A percentile compares a stretch with the other conserved stretches of the same genome.
Conservation (phyloP, 305 asterid species). For the Fraxinus floribunda region DNA sequence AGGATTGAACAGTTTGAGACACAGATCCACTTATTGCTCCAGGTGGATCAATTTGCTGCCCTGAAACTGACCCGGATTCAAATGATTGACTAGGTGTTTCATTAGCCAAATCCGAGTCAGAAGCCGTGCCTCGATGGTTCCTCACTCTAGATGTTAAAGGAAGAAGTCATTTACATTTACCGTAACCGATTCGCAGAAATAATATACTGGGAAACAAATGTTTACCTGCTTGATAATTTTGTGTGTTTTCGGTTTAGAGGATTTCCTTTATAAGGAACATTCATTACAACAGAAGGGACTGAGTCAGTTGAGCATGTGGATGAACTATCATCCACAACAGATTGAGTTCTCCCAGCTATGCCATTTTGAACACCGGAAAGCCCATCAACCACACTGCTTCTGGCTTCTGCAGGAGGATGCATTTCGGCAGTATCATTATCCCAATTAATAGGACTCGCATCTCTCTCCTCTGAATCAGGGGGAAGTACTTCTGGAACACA, state of each 20-base stretch:
- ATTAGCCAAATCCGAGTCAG: constrained; percentile 44
- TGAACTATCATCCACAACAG: constrained; percentile 74
- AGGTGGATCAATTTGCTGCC: constrained; percentile 36
- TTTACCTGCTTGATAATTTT: constrained; percentile 68
- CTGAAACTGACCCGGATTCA: constrained; percentile 42
- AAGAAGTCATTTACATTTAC: constrained; percentile 22
- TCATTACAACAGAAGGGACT: constrained; percentile 50
- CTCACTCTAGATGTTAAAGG: constrained; percentile 40
- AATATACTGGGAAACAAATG: not conserved
- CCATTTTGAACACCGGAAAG: constrained; percentile 46
- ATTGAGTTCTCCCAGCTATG: constrained; percentile 48
- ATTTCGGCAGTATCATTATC: constrained; percentile 66
- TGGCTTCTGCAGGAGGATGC: constrained; percentile 50
- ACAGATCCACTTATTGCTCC: constrained; percentile 31
- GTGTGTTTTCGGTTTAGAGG: constrained; percentile 39
- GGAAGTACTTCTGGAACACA: constrained; percentile 51
- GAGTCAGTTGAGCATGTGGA: constrained; percentile 91
- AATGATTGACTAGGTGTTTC: constrained; percentile 45
- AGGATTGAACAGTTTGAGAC: constrained; percentile 31
- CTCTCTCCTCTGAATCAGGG: constrained; percentile 64
- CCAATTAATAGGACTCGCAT: constrained; percentile 56
- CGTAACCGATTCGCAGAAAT: not conserved
- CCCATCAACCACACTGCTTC: constrained; percentile 49
- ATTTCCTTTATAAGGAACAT: constrained; percentile 48
- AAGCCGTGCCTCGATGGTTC: constrained; percentile 44